A percentile compares a stretch with the other conserved stretches of the same genome.
Evolutionary conservation across 805 yeast genomes (phyloP).

Genomic region (Lachancea fermentati): DNA sequence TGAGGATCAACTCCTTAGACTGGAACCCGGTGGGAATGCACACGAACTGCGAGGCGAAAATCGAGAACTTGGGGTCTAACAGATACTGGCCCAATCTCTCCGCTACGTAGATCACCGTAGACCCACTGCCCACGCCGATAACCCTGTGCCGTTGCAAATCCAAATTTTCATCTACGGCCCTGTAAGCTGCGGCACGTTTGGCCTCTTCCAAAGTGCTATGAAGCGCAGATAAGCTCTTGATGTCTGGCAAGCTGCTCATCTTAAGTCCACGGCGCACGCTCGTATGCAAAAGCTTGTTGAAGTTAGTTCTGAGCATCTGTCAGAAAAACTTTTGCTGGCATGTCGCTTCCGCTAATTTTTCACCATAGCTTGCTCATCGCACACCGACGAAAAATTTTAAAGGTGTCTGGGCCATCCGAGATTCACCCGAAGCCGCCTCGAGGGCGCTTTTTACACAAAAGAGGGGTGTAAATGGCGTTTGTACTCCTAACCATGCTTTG

Average conservation of each 20-base stretch:
- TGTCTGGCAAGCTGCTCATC: conserved; percentile 11
- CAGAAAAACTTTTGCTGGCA: too few species aligned
- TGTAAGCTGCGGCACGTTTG: conserved; percentile 84
- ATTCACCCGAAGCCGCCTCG: too few species aligned
- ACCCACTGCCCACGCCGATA: conserved; percentile 94
- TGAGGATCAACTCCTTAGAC: conserved; percentile 76
- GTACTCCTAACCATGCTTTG: too few species aligned
- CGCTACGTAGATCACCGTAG: conserved; percentile 95
- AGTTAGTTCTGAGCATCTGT: conserved; percentile 5
- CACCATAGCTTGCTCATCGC: too few species aligned
- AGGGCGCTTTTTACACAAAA: too few species aligned
- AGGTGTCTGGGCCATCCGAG: too few species aligned
- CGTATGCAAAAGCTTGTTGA: conserved; percentile 2
- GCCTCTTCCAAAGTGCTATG: conserved; percentile 61
- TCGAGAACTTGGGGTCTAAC: conserved; percentile 37
- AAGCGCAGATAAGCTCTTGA: conserved; percentile 27
- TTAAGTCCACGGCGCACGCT: conserved; percentile 5
- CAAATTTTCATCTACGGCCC: conserved; percentile 74
- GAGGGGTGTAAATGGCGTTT: too few species aligned
- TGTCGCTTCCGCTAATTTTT: too few species aligned
- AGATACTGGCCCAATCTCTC: conserved; percentile 68
- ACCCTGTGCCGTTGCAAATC: conserved; percentile 57
- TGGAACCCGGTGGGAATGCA: conserved; percentile 98
- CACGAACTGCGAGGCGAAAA: conserved; percentile 40
- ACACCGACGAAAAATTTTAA: too few species aligned